Evolutionary conservation across 2,329 filamentous ascomycete genomes (phyloP).

Genomic region (Hypoxylon sp.): DNA sequence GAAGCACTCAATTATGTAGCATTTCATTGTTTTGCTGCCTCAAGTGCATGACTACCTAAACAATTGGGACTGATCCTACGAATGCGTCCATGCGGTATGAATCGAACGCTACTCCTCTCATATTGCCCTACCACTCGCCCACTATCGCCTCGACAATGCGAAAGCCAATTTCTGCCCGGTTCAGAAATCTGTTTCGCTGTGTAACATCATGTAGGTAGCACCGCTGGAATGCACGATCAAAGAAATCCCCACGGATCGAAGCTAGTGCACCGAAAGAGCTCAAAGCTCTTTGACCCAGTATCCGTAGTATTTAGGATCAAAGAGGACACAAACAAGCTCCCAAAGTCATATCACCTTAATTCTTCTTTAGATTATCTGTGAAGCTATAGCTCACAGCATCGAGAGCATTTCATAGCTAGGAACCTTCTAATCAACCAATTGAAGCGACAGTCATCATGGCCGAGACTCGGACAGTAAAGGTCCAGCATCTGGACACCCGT

Average conservation of each 20-base stretch:
- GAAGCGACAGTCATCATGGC: constrained; percentile 28
- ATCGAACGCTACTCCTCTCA: background rate
- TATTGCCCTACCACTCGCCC: background rate
- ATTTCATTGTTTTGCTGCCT: no score
- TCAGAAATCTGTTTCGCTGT: background rate
- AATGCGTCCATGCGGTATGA: no score
- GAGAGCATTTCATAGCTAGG: background rate
- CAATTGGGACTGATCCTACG: no score
- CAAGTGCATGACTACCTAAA: no score
- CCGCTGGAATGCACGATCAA: constrained; percentile 17
- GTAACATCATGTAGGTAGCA: background rate
- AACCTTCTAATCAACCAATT: background rate
- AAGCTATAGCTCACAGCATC: constrained; percentile 1
- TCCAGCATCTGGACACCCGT: constrained; percentile 37
- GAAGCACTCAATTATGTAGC: no score
- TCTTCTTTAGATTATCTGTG: background rate
- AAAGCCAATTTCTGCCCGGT: background rate
- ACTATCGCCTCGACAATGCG: background rate
- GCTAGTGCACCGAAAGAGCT: background rate
- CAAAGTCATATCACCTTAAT: background rate
- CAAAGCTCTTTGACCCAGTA: constrained; percentile 31
- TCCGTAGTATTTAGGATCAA: constrained; percentile 32
- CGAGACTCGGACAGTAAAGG: constrained; percentile 36
- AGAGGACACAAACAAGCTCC: background rate
- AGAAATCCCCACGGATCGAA: constrained; percentile 18